Percentiles rank a stretch among this genome's conserved stretches.
phyloP scores from a whole-genome alignment of 495 filamentous ascomycete genomes.

The Penicillium crystallinum region DNA sequence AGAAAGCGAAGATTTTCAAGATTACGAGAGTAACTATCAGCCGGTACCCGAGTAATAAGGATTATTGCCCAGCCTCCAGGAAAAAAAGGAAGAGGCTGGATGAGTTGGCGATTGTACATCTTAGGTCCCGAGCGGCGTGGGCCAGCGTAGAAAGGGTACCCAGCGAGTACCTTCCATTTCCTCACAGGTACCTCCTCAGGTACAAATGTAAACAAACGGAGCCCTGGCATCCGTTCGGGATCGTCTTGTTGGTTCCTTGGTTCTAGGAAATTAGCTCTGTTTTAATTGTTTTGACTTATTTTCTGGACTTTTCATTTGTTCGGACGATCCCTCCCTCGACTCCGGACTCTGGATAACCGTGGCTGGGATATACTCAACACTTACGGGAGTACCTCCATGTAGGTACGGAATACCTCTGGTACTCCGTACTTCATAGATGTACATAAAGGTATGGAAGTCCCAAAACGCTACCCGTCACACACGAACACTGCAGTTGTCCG shows the following conservation, averaged over 20 bases:
- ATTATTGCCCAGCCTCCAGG: constrained; percentile 3
- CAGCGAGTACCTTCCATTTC: neutral
- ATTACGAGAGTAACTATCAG: too few species aligned
- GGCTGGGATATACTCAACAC: neutral
- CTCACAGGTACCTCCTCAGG: neutral
- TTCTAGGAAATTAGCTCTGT: neutral
- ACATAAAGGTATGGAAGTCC: too few species aligned
- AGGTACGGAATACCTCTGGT: neutral
- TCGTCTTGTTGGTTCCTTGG: constrained; percentile 15
- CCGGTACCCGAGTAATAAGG: constrained; percentile 3
- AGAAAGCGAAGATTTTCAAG: constrained; percentile 2
- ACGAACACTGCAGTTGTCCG: constrained; percentile 11
- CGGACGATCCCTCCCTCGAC: too few species aligned
- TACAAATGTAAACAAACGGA: constrained; percentile 12
- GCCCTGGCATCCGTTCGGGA: constrained; percentile 14
- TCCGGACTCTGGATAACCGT: neutral
- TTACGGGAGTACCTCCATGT: neutral
- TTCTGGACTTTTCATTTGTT: neutral
- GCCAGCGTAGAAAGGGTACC: constrained; percentile 9
- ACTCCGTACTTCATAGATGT: neutral
- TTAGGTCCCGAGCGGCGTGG: neutral
- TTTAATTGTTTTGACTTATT: neutral
- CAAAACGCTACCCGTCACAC: constrained; percentile 13
- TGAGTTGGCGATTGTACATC: constrained; percentile 6
- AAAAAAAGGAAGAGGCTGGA: constrained; percentile 9